Evolutionary conservation across 2,329 filamentous ascomycete genomes (phyloP), one percentile per base, ranked within the genome.

Genomic region (Aspergillus hiratsukae): DNA sequence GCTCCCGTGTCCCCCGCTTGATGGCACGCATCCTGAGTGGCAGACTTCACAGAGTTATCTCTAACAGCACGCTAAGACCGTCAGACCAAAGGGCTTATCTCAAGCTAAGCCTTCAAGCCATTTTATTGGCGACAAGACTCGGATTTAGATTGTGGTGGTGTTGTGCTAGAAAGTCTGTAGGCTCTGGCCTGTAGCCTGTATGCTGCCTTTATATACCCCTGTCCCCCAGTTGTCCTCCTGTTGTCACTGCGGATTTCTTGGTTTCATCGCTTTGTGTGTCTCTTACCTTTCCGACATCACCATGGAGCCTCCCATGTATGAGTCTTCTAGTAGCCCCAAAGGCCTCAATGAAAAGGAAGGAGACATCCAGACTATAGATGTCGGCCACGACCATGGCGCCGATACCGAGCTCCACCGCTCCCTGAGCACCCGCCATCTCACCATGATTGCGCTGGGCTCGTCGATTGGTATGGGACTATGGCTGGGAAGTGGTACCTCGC

Each of bases 391-490:
- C 49, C 55, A 68, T 61, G 66, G 66, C 25, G 63, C 65, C 9
- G 65, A 66, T 9, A 62, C 65, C 4, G 64, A 76, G 53, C 68
- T 80, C 19, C 68, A 71, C 45, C 71, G 76, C 19, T 64, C 67
- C 4, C 69, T 79, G 35, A 69, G 72, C 57, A 77, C 75, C 11
- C 70, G 72, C 28, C 73, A 75, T 61, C 58, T 75, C n/a, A 72
- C 69, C 49, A 73, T 75, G 71, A 72, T 75, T 56, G 69, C 73
- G 3, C 60, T 75, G 8, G 73, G 72, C 4, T 72, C 70, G 3
- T 72, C 69, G 25, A 80, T 80, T 65, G 77, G 78, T 4, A 77
- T 76, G 70, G 78, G 78, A 21, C 60, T 80, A 10, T 80, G 77
- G 75, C 70, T 79, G n/a, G 78, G 77, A 14, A 73, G 71, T 46